Evolutionary conservation across 2,329 filamentous ascomycete genomes (phyloP).

Genomic region (Claviceps sp.): DNA sequence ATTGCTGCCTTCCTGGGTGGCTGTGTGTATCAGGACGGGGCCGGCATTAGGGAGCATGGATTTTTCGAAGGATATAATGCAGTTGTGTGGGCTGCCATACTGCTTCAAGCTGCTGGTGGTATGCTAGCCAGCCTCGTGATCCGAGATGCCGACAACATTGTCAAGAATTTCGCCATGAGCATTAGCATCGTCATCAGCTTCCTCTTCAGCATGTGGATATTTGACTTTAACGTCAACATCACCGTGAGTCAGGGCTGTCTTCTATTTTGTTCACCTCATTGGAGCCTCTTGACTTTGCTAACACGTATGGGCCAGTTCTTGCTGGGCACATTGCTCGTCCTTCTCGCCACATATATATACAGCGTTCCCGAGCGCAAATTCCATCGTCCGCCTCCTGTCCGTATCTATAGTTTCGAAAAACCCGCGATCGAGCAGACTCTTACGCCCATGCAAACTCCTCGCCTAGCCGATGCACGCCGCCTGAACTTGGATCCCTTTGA

Average conservation of each 20-base stretch:
- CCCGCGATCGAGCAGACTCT: conserved; percentile 39
- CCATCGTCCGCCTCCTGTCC: conserved; percentile 48
- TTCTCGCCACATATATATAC: conserved; percentile 78
- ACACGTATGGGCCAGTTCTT: conserved; percentile 50
- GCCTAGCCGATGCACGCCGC: conserved; percentile 17
- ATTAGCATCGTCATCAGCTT: conserved; percentile 85
- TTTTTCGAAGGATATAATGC: conserved; percentile 94
- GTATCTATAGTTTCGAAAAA: conserved; percentile 67
- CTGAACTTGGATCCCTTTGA: conserved; percentile 29
- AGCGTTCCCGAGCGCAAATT: conserved; percentile 47
- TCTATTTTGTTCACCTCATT: not conserved
- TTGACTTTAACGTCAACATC: conserved; percentile 61
- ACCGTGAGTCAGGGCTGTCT: conserved; percentile 42
- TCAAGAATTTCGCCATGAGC: conserved; percentile 86
- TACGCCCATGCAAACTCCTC: conserved; percentile 24
- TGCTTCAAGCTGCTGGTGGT: conserved; percentile 72
- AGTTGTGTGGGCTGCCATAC: conserved; percentile 76
- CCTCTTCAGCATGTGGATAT: conserved; percentile 72
- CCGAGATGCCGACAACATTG: conserved; percentile 50
- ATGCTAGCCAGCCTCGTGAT: conserved; percentile 47
- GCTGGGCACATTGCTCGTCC: conserved; percentile 63
- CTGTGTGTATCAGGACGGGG: conserved; percentile 75
- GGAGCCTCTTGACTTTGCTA: not conserved
- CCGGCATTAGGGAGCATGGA: conserved; percentile 67
- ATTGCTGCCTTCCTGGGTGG: conserved; percentile 81